These are phyloP conservation scores for Mentha longifolia DNA, from an alignment of 257 asterid species.

Conservation along the genomic window DNA sequence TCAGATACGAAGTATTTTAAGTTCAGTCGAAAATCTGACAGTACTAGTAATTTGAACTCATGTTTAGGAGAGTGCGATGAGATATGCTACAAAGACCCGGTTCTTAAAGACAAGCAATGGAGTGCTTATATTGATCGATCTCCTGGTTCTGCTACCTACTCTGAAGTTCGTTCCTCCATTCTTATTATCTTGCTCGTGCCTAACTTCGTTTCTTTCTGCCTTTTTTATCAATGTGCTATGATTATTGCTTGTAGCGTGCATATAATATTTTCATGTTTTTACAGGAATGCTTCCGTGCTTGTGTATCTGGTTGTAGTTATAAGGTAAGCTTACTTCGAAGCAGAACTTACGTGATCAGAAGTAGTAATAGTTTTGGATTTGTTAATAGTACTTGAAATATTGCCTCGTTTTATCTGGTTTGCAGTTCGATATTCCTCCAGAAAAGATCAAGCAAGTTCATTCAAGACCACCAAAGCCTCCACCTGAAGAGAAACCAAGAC, in stretches of 20 bases:
- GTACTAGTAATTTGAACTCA: conserved; percentile 16
- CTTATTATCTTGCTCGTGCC: too few relatives aligned
- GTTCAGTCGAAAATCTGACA: background rate
- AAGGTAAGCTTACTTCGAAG: conserved; percentile 51
- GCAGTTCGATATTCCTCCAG: conserved; percentile 72
- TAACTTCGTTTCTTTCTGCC: too few relatives aligned
- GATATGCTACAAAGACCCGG: conserved; percentile 93
- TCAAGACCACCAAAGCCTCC: too few relatives aligned
- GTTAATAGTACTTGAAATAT: background rate
- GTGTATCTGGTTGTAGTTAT: conserved; percentile 78
- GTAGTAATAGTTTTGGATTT: background rate
- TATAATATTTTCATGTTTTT: background rate
- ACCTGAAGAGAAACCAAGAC: too few relatives aligned
- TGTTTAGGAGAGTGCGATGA: conserved; percentile 86
- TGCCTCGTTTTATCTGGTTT: conserved; percentile 26
- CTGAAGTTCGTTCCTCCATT: conserved; percentile 57
- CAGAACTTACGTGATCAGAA: background rate
- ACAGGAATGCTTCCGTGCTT: conserved; percentile 82
- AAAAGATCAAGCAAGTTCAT: conserved; percentile 54
- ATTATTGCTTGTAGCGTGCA: too few relatives aligned
- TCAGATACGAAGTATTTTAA: background rate
- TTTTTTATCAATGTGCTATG: too few relatives aligned
- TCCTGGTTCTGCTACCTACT: conserved; percentile 81
- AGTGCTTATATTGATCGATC: conserved; percentile 96
- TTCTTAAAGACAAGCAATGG: conserved; percentile 87